These are phyloP conservation scores for Dactylella cylindrospora DNA, from an alignment of 2,329 filamentous ascomycete genomes.

Conservation along the genomic window DNA sequence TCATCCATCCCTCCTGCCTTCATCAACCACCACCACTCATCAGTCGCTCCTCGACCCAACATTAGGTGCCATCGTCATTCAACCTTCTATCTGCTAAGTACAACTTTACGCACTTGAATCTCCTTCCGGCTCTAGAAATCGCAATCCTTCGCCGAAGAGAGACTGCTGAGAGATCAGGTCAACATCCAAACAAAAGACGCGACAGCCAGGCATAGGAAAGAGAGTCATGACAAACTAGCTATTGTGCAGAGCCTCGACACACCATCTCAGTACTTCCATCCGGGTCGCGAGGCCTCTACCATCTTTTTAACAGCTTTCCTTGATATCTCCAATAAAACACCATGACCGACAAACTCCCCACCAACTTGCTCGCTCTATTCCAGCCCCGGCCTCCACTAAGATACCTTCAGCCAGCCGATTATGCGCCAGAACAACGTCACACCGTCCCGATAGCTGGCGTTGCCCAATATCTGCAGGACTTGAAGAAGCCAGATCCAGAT, in stretches of 20 bases:
- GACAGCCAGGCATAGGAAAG: no score
- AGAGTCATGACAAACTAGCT: no score
- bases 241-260: no score
- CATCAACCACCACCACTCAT: conserved; percentile 1
- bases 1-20: conserved; percentile 2
- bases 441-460: conserved; percentile 73
- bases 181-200: no score
- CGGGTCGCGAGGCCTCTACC: not conserved
- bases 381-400: conserved; percentile 88
- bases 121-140: no score
- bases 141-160: no score
- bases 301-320: no score
- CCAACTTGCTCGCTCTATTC: conserved; percentile 89
- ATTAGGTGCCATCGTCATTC: not conserved
- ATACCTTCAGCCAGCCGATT: conserved; percentile 80
- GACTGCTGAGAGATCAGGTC: no score
- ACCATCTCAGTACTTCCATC: not conserved
- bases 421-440: conserved; percentile 77
- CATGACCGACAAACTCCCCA: conserved; percentile 97
- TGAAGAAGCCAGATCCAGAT: conserved; percentile 69
- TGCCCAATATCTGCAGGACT: conserved; percentile 72
- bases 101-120: no score
- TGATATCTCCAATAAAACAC: no score
- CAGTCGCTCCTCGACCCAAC: not conserved
- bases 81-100: no score